Evolutionary conservation across 78 protist species (phyloP), one percentile per base, ranked within the genome.

Genomic region (Acrasis kona): DNA sequence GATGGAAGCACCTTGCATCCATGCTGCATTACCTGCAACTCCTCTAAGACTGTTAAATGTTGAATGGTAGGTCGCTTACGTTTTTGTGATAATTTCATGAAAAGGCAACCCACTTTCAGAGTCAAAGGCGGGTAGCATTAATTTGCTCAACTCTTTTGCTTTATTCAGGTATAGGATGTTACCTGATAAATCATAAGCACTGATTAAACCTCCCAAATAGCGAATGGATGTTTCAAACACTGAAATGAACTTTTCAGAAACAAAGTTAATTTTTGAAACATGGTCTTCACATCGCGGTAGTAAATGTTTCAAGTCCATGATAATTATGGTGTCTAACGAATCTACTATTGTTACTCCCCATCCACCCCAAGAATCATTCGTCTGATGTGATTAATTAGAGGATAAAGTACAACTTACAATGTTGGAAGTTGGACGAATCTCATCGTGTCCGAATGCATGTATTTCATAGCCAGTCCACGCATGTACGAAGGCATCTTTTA

Each of bases 191-290:
- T 64, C 79, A 70, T 88, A 80, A n/a, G 89, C 85, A 28, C 88
- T 3, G 32, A 91, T 74, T 39, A 89, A 80, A 8, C 87, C 90
- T 5, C 97, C 97, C 19, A 93, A 32, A 35, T 78, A 28, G 50
- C 97, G 76, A 65, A 93, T 92, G 38, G 76, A 87, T 19, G 86
- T 74, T 74, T 93, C 97, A 74, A 93, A 93, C 41, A 85, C 50
- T 58, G 66, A 40, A 34, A 84, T 76, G 36, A 72, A 61, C 37
- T 27, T 39, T 41, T 34, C 3, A 3, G 29, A 37, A 69, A 69
- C 61, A 31, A 34, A 27, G 28, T 0, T 0, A 30, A 87, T 31
- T 5, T 1, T 0, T 1, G 5, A 2, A 10, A 12, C 68, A 3
- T 65, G 5, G 5, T 57, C 29, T 10, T 3, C 78, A n/a, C n/a